These are phyloP conservation scores for Globisporangium alternatum DNA, from an alignment of 352 stramenopile genomes.

Conservation along the genomic window DNA sequence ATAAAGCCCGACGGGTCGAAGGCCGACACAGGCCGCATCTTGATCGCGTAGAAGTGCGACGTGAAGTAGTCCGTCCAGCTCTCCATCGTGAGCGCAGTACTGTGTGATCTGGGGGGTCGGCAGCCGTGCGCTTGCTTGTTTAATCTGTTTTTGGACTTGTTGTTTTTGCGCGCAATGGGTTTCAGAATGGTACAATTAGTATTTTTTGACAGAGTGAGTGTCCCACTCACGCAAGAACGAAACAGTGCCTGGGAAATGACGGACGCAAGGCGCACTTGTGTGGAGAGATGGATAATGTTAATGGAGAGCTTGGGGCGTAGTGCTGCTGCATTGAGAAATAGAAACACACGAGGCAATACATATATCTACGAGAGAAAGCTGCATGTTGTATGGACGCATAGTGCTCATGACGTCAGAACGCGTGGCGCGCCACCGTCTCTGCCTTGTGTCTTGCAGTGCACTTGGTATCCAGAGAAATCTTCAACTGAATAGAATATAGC, in stretches of 20 bases:
- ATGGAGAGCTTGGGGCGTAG: too few relatives aligned
- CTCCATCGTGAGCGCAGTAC: conserved; percentile 34
- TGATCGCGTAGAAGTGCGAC: conserved; percentile 85
- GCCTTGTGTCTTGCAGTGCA: neutral
- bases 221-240: neutral
- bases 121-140: neutral
- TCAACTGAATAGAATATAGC: neutral
- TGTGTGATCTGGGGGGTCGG: neutral
- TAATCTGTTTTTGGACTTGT: neutral
- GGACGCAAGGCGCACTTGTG: too few relatives aligned
- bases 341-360: neutral
- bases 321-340: neutral
- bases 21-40: conserved; percentile 78
- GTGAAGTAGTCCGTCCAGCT: conserved; percentile 75
- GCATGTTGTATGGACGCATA: neutral
- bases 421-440: neutral
- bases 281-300: too few relatives aligned
- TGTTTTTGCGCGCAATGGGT: neutral
- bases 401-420: conserved; percentile 4
- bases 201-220: neutral
- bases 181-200: neutral
- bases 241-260: neutral
- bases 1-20: conserved; percentile 87
- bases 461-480: neutral
- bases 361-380: neutral